Evolutionary conservation across 2,329 filamentous ascomycete genomes (phyloP).

Genomic region (Calcarisporium arbuscula): DNA sequence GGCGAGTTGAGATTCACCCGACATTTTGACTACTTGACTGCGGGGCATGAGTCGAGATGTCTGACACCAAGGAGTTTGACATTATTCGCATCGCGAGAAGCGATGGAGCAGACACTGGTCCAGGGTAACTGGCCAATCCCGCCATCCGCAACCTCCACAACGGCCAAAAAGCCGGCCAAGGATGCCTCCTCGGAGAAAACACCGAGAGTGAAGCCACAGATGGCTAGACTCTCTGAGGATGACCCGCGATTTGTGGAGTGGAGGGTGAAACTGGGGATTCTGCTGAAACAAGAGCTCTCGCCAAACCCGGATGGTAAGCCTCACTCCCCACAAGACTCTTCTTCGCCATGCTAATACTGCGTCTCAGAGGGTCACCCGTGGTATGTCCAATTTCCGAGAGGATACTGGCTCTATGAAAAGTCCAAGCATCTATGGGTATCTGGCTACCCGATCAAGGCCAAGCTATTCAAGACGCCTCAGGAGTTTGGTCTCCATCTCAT

Average conservation of each 20-base stretch:
- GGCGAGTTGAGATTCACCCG: too few species aligned
- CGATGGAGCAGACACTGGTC: slow-evolving; percentile 39
- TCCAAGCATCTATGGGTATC: slow-evolving; percentile 45
- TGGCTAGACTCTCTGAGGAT: slow-evolving; percentile 35
- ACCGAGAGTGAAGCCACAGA: slow-evolving; percentile 34
- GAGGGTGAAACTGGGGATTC: slow-evolving; percentile 38
- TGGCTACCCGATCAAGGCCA: slow-evolving; percentile 41
- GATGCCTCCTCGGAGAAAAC: slow-evolving; percentile 26
- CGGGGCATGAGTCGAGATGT: slow-evolving; percentile 15
- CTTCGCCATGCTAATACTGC: slow-evolving; percentile 10
- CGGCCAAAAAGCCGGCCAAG: slow-evolving; percentile 30
- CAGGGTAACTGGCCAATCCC: slow-evolving; percentile 37
- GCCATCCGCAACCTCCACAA: slow-evolving; percentile 16
- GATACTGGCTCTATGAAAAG: slow-evolving; percentile 42
- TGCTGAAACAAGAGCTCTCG: slow-evolving; percentile 38
- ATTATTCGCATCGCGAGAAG: slow-evolving; percentile 36
- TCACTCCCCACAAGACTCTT: background rate
- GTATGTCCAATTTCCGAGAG: slow-evolving; percentile 37
- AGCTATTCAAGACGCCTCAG: slow-evolving; percentile 45
- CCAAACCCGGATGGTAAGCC: slow-evolving; percentile 32
- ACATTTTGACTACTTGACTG: too few species aligned
- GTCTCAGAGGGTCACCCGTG: slow-evolving; percentile 34
- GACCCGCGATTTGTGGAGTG: slow-evolving; percentile 39
- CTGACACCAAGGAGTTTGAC: slow-evolving; percentile 34
- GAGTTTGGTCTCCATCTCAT: slow-evolving; percentile 47